phyloP scores from a whole-genome alignment of 225 moss, liverwort and hornwort species.

The Marchantia polymorpha region DNA sequence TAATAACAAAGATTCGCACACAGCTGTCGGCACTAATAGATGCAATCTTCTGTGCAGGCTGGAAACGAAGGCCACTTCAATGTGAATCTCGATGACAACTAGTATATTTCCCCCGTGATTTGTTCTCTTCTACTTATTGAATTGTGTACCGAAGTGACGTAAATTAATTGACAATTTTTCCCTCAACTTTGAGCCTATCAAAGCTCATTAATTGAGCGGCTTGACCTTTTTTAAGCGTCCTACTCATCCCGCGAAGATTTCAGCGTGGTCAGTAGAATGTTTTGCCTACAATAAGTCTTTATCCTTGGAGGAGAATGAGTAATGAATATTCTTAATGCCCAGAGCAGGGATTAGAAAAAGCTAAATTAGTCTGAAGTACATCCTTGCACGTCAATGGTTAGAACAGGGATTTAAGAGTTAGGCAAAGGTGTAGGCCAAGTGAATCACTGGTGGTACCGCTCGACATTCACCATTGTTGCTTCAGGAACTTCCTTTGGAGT shows the following conservation, averaged over 20 bases:
- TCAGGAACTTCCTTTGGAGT: neutral
- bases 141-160: neutral
- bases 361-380: neutral
- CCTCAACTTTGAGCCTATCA: constrained; percentile 13
- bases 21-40: no score
- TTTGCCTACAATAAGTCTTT: neutral
- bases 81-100: constrained; percentile 27
- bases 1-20: no score
- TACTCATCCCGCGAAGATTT: neutral
- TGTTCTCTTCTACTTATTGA: neutral
- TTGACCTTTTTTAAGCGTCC: constrained; percentile 7
- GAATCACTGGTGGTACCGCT: neutral
- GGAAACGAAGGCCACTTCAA: constrained; percentile 46
- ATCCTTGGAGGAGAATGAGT: neutral
- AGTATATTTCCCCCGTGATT: neutral
- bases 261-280: neutral
- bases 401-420: neutral
- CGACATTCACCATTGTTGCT: constrained; percentile 15
- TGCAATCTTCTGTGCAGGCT: constrained; percentile 28
- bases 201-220: constrained; percentile 14
- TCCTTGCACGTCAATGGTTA: neutral
- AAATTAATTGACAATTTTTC: neutral
- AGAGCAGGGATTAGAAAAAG: constrained; percentile 3
- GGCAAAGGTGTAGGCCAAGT: constrained; percentile 3
- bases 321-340: neutral